Conservation (phyloP, 352 stramenopile species). For the Phytophthora hybrid region DNA sequence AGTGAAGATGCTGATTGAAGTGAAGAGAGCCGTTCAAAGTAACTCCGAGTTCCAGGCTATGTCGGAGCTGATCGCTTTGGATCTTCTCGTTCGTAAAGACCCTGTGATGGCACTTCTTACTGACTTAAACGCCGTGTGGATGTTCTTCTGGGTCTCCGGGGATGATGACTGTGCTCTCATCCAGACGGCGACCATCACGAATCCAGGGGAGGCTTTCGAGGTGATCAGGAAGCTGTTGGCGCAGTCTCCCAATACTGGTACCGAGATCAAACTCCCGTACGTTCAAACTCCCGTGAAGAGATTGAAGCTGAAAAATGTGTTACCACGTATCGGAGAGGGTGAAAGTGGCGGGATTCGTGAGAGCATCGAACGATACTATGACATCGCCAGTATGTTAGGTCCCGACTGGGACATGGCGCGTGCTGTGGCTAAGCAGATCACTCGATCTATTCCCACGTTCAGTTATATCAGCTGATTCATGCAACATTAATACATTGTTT, state of each 20-base stretch:
- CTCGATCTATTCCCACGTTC: too few species aligned
- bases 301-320: conserved; percentile 33
- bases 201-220: conserved; percentile 37
- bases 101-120: conserved; percentile 59
- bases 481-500: too few species aligned
- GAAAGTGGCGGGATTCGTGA: not conserved
- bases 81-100: conserved; percentile 46
- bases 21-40: conserved; percentile 43
- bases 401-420: conserved; percentile 40
- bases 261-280: conserved; percentile 19
- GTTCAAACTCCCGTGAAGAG: conserved; percentile 41
- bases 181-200: conserved; percentile 27
- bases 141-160: conserved; percentile 56
- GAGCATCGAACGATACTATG: conserved; percentile 47
- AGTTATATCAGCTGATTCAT: too few species aligned
- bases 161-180: conserved; percentile 35
- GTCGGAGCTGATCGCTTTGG: conserved; percentile 54
- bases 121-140: conserved; percentile 42
- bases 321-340: conserved; percentile 12
- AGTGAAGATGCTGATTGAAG: conserved; percentile 61
- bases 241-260: not conserved
- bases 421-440: conserved; percentile 3
- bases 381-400: conserved; percentile 40
- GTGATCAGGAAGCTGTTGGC: conserved; percentile 44
- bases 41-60: conserved; percentile 42